These are phyloP conservation scores for Chaetomium cochliodes DNA, from an alignment of 495 filamentous ascomycete genomes.

Conservation along the genomic window DNA sequence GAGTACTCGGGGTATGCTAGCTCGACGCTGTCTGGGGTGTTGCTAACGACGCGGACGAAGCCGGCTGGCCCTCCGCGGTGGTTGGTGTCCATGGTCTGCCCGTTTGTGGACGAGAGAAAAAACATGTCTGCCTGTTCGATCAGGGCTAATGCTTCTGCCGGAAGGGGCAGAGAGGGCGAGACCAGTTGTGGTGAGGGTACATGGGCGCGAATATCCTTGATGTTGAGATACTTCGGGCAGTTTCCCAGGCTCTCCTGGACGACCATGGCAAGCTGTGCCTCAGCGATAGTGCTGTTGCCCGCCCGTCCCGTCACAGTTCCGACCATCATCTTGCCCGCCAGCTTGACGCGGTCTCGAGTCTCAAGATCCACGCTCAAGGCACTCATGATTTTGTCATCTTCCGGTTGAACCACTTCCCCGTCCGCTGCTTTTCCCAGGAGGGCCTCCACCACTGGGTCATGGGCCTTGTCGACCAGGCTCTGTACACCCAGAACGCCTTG, in stretches of 20 bases:
- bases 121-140: conserved; percentile 68
- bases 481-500: conserved; percentile 58
- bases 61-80: conserved; percentile 73
- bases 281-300: conserved; percentile 37
- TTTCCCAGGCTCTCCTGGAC: conserved; percentile 73
- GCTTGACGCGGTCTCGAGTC: conserved; percentile 63
- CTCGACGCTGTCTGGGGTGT: conserved; percentile 41
- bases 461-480: conserved; percentile 54
- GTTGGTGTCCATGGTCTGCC: conserved; percentile 81
- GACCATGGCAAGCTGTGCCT: conserved; percentile 63
- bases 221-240: conserved; percentile 82
- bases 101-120: conserved; percentile 67
- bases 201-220: conserved; percentile 59
- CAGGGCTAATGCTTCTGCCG: conserved; percentile 54
- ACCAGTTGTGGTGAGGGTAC: conserved; percentile 53
- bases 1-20: conserved; percentile 78
- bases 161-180: conserved; percentile 42
- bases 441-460: conserved; percentile 64
- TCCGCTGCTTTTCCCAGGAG: conserved; percentile 45
- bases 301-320: conserved; percentile 27
- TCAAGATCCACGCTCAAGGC: conserved; percentile 68
- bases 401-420: conserved; percentile 38
- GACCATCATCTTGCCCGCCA: conserved; percentile 44
- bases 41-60: conserved; percentile 65
- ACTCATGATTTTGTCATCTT: conserved; percentile 48